These are phyloP conservation scores for Phaeosphaeria sp. DNA, from an alignment of 2,329 filamentous ascomycete species.

Conservation along the genomic window DNA sequence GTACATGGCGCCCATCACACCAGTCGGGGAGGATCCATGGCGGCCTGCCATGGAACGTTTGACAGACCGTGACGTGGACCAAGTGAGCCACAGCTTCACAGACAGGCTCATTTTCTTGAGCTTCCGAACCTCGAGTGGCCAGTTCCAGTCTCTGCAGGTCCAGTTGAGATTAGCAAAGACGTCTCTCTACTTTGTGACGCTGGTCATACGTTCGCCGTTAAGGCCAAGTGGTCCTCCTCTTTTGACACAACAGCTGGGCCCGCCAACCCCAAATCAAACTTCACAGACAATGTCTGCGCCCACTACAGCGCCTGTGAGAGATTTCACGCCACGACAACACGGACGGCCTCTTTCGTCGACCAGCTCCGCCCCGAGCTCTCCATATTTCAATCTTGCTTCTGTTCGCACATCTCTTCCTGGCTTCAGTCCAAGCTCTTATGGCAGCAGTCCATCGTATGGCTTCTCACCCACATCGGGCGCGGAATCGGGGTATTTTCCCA, in stretches of 20 bases:
- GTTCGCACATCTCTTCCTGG: constrained; percentile 44
- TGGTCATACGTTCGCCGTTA: constrained; percentile 45
- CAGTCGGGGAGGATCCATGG: constrained; percentile 52
- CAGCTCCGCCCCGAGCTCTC: constrained; percentile 43
- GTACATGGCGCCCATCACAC: constrained; percentile 58
- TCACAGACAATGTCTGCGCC: constrained; percentile 40
- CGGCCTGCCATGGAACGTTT: constrained; percentile 49
- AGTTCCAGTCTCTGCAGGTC: constrained; percentile 44
- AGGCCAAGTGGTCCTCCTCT: constrained; percentile 36
- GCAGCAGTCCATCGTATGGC: constrained; percentile 41
- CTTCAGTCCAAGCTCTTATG: constrained; percentile 43
- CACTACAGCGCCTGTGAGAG: constrained; percentile 28
- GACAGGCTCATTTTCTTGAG: constrained; percentile 51
- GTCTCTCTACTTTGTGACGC: constrained; percentile 54
- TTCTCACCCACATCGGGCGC: constrained; percentile 44
- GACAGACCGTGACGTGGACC: constrained; percentile 52
- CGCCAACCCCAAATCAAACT: constrained; percentile 35
- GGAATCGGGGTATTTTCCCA: constrained; percentile 44
- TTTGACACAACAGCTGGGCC: constrained; percentile 43
- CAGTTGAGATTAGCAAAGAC: constrained; percentile 52
- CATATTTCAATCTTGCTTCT: constrained; percentile 44
- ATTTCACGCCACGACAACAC: constrained; percentile 38
- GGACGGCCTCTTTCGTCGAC: constrained; percentile 39
- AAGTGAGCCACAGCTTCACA: constrained; percentile 52
- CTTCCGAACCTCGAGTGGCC: constrained; percentile 42